phyloP scores from a whole-genome alignment of 768 basidiomycete genomes.

The Phanerodontia chrysosporium region DNA sequence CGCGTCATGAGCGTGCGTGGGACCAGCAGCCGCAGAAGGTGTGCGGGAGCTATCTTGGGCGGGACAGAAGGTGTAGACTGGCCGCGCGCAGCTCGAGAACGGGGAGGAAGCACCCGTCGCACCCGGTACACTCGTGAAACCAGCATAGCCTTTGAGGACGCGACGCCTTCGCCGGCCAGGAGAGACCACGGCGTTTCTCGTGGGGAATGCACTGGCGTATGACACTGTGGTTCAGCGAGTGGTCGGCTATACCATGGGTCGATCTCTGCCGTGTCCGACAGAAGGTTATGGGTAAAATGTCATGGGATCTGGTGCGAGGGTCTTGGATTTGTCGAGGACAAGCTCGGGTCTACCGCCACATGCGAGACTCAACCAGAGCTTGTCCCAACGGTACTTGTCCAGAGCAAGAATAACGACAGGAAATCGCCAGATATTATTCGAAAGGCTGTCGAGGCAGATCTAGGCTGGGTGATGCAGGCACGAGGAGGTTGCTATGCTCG shows the following conservation, averaged over 20 bases:
- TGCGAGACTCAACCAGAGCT: background rate
- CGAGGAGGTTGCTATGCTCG: background rate
- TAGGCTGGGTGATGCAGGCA: background rate
- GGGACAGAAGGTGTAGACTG: background rate
- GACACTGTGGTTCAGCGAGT: background rate
- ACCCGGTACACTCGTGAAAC: background rate
- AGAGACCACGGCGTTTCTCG: background rate
- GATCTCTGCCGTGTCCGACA: background rate
- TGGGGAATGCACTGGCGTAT: background rate
- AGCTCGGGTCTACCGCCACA: background rate
- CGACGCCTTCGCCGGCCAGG: background rate
- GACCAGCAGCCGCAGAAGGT: background rate
- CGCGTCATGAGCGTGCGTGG: background rate
- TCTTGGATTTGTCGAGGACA: background rate
- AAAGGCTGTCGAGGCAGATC: background rate
- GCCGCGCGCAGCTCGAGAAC: background rate
- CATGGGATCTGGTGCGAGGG: background rate
- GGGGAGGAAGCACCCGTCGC: background rate
- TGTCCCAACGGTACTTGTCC: background rate
- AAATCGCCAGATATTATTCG: background rate
- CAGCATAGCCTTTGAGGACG: background rate
- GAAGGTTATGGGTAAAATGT: background rate
- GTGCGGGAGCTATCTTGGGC: background rate
- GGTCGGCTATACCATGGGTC: background rate
- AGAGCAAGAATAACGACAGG: background rate